These are phyloP conservation scores for Stereum hirsutum DNA, from an alignment of 1,284 basidiomycete species.

Conservation along the genomic window DNA sequence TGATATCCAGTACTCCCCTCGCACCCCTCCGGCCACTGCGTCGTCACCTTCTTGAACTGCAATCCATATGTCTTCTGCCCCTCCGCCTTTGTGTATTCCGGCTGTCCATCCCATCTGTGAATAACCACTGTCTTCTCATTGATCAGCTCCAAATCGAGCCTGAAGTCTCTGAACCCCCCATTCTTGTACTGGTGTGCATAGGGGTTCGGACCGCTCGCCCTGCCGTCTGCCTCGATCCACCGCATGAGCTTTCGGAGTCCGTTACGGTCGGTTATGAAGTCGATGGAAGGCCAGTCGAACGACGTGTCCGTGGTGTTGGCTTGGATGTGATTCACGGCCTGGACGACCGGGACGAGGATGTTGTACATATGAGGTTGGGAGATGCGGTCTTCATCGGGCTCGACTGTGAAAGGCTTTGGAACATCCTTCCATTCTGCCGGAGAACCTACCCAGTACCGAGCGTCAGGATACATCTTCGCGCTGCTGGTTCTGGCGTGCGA, in stretches of 20 bases:
- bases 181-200: no score
- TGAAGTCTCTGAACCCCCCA: constrained; percentile 4
- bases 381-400: constrained; percentile 30
- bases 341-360: not conserved
- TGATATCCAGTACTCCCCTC: constrained; percentile 3
- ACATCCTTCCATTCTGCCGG: constrained; percentile 40
- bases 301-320: constrained; percentile 17
- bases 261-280: constrained; percentile 44
- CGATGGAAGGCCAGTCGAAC: constrained; percentile 34
- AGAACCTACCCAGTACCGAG: constrained; percentile 27
- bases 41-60: constrained; percentile 37
- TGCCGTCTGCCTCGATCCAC: constrained; percentile 25
- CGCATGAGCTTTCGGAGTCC: constrained; percentile 38
- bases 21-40: constrained; percentile 12
- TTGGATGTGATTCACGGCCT: not conserved
- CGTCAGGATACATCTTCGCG: not conserved
- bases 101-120: constrained; percentile 35
- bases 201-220: no score
- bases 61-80: constrained; percentile 30
- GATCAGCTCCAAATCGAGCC: constrained; percentile 20
- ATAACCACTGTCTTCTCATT: constrained; percentile 43
- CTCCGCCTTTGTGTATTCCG: constrained; percentile 20
- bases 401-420: constrained; percentile 33
- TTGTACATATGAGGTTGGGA: not conserved
- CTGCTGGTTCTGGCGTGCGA: not conserved